Base-by-base conservation (phyloP, 2,329 filamentous ascomycete genomes). In the Calonectria fujianensis region DNA sequence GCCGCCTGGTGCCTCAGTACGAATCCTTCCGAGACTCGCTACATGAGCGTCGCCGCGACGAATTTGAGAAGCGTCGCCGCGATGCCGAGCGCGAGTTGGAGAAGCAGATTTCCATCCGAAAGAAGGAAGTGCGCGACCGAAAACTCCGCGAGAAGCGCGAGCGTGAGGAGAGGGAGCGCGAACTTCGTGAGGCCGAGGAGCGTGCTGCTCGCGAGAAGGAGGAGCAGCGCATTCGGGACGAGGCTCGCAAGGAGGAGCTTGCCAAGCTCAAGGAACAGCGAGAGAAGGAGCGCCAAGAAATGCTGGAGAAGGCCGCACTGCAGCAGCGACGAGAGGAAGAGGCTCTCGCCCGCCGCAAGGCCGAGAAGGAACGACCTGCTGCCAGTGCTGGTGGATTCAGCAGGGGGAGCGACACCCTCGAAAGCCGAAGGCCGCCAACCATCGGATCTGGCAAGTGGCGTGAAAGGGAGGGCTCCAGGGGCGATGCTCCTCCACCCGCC, bases 1-100 rank as follows among this genome's bases (percentile, higher is more conserved):
- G 91, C 82, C 93, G 96, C 76, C 91, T 99, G 70, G 94, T 98
- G 77, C 91, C 93, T n/a, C 86, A 90, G 69, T 99, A 98, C 87
- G 95, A 97, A 85, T 87, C 88, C 13, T 98, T 98, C 91, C 93
- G 94, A 82, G 90, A 93, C 78, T 93, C 93, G 63, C 92, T 99
- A 69, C 94, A 95, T 76, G 94, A 97, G 85, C 94, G 95, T 83
- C 95, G 96, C 80, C 95, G 95, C 83, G 94, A 98, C 81, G 96
- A 98, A 86, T 99, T 98, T 80, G 97, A 98, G 90, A 96, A 94
- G 89, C 94, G 96, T 78, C 95, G 95, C 83, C 96, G 94, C 85
- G 93, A 95, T 82, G 97, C 97, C 39, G 96, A 98, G 89, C 93
- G 94, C 78, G 97, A 99, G 84, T 91, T 98, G 73, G 95, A 98